Percentiles rank a stretch among this genome's conserved stretches.
Conservation (phyloP, 371 early-diverging fungal genomes). For the Mucor irregularis region DNA sequence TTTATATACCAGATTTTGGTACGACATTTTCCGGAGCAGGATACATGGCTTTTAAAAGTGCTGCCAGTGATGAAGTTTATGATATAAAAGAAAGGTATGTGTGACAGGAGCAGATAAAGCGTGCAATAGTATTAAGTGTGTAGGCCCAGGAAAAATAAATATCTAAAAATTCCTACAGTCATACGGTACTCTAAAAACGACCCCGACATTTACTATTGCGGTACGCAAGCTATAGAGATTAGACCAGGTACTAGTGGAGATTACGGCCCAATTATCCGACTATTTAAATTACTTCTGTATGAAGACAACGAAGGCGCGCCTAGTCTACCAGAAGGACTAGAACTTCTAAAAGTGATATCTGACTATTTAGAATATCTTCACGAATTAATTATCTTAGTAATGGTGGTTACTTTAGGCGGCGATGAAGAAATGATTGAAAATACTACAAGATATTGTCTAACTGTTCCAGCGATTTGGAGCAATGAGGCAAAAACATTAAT, state of each 20-base stretch:
- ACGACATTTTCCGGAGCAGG: neutral
- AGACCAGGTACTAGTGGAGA: too few species aligned
- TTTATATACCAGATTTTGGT: neutral
- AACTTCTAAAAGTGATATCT: neutral
- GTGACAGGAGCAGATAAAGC: too few species aligned
- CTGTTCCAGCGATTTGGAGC: too few species aligned
- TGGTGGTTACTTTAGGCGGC: too few species aligned
- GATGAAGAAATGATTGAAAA: too few species aligned
- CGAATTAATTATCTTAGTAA: too few species aligned
- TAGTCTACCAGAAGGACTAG: neutral
- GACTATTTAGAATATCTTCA: neutral
- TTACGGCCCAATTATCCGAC: neutral
- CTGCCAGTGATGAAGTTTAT: neutral
- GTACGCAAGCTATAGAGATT: neutral
- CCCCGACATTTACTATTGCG: neutral
- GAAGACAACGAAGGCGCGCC: neutral
- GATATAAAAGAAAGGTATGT: neutral
- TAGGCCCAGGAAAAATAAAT: neutral
- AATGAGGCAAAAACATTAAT: too few species aligned
- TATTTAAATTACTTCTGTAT: neutral
- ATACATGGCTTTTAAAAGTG: neutral
- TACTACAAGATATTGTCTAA: too few species aligned
- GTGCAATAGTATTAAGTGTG: too few species aligned
- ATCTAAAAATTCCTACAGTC: neutral
- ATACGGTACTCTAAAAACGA: neutral